These are phyloP conservation scores for Euphrasia arctica DNA, from an alignment of 305 asterid species.

Conservation along the genomic window DNA sequence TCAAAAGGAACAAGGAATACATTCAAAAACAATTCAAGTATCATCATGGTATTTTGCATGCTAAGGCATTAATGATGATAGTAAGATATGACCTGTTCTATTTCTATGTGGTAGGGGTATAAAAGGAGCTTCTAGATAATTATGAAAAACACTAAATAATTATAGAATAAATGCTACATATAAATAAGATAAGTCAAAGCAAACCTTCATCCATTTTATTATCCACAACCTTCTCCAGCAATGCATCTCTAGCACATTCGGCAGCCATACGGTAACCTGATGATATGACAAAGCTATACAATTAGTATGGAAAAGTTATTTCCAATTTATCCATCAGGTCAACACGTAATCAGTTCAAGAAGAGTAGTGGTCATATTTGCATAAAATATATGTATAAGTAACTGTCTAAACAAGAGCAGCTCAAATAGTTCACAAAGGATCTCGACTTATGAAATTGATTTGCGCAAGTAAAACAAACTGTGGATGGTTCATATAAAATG, in stretches of 20 bases:
- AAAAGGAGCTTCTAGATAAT: neutral
- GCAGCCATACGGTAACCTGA: conserved; percentile 90
- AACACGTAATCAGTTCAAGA: neutral
- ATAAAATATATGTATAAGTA: neutral
- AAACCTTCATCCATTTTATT: conserved; percentile 77
- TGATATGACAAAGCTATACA: neutral
- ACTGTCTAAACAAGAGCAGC: neutral
- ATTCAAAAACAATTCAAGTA: too few relatives aligned
- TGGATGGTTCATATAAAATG: neutral
- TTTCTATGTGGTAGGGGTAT: neutral
- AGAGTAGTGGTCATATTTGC: neutral
- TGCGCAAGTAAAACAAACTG: neutral
- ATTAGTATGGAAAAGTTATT: neutral
- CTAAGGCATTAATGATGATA: neutral
- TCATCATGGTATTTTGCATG: neutral
- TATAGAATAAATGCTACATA: neutral
- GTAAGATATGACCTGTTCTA: neutral
- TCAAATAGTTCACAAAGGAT: conserved; percentile 2
- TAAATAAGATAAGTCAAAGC: conserved; percentile 10
- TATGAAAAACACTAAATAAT: neutral
- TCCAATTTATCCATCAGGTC: neutral
- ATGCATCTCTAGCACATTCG: conserved; percentile 75
- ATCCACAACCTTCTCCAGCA: conserved; percentile 79
- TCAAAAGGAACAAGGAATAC: too few relatives aligned
- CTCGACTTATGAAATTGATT: conserved; percentile 5